These are phyloP conservation scores for Coemansia sp. DNA, from an alignment of 192 early-diverging fungal genomes.

Conservation along the genomic window DNA sequence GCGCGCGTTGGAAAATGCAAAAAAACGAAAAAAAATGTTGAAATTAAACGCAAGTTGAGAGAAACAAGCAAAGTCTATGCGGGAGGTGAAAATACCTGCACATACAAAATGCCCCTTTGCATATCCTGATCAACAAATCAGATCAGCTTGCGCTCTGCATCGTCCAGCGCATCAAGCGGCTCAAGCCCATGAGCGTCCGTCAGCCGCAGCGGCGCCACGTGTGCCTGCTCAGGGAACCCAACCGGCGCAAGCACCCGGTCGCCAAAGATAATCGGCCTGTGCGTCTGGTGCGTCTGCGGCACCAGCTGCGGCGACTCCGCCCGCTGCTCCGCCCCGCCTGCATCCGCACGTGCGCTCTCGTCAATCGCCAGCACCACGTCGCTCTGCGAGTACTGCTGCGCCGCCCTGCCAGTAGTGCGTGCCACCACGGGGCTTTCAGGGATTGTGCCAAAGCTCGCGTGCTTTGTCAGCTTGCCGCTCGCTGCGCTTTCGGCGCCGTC, in stretches of 20 bases:
- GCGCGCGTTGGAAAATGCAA: no score
- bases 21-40: no score
- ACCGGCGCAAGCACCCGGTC: no score
- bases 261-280: neutral
- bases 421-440: no score
- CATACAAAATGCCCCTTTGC: neutral
- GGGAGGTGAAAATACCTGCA: no score
- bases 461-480: neutral
- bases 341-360: no score
- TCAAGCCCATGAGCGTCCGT: neutral
- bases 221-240: constrained; percentile 3
- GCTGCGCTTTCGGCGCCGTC: neutral
- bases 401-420: no score
- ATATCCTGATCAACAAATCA: neutral
- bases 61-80: no score
- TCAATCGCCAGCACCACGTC: no score
- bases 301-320: neutral
- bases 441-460: neutral
- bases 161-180: neutral
- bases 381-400: no score
- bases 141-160: constrained; percentile 31
- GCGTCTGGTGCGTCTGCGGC: neutral
- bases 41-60: no score
- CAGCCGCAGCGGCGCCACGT: constrained; percentile 4
- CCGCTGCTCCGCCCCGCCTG: neutral